Evolutionary conservation across 139 green algal species (phyloP).

Genomic region (Pleodorina starrii): DNA sequence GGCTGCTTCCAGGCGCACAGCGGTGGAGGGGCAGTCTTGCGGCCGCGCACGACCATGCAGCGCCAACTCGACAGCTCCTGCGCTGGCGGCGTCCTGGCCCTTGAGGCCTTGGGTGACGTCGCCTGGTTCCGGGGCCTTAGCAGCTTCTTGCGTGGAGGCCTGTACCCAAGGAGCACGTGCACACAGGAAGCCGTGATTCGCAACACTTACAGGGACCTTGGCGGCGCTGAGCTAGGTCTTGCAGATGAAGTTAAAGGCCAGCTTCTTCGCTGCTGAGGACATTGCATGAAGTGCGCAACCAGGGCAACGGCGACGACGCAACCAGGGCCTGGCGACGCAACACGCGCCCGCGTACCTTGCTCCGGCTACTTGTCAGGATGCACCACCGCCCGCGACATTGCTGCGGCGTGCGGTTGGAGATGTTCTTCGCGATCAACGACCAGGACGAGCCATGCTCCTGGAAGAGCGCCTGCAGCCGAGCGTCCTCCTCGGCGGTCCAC

Average conservation of each 20-base stretch:
- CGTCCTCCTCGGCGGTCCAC: conserved; percentile 81
- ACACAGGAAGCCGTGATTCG: no score
- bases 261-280: no score
- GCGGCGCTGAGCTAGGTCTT: no score
- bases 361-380: conserved; percentile 57
- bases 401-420: conserved; percentile 83
- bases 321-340: no score
- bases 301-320: no score
- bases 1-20: neutral
- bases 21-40: conserved; percentile 18
- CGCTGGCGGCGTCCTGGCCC: neutral
- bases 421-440: conserved; percentile 72
- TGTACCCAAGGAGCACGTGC: no score
- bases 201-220: no score
- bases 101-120: neutral
- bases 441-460: conserved; percentile 73
- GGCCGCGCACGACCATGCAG: neutral
- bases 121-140: no score
- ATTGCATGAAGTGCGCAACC: no score
- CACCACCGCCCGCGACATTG: conserved; percentile 87
- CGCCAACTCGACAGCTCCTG: neutral
- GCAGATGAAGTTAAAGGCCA: no score
- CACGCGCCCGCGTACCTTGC: neutral
- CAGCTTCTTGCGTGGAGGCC: no score
- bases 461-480: conserved; percentile 67